Evolutionary conservation across 176 grass and related monocot genomes (phyloP), one percentile per base, ranked within the genome.

Genomic region (Carex pumila): DNA sequence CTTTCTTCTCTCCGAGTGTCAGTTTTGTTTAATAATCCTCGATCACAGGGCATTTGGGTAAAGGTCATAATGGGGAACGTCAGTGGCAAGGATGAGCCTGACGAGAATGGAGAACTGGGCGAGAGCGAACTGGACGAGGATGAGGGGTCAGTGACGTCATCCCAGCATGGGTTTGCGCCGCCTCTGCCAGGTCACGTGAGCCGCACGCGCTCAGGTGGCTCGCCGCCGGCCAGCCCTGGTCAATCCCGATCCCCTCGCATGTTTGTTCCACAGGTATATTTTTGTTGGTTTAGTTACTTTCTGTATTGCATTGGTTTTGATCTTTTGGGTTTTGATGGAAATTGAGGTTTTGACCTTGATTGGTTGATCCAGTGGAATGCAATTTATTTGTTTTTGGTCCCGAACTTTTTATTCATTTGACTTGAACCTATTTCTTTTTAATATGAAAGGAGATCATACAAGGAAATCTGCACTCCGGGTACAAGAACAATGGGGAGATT

Each of bases 221-320:
- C 88, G 83, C 88, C 97, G 22, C 97, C 93, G 4, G 86, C 89
- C 65, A 95, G 87, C 85, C 91, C 93, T 12, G 86, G 88, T 41
- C 93, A 86, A 52, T 92, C 97, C 72, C 91, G 89, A 84, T 99
- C 97, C 9, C 97, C 97, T 72, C 97, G 92, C 83, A 95, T 99
- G 93, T 99, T 99, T 87, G 85, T 94, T 58, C 93, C 97, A 50
- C 97, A 99, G 97, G 97, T 94, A 81, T 85, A 86, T 37, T 69
- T 5, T 88, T 85, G 72, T 85, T 81, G 3, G 22, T 69, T 59
- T 43, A 17, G 11, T 87, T 49, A 14, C 21, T 72, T 55, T 86
- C 79, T 68, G 25, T 17, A 4, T 61, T 63, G 39, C 19, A 47
- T 62, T 67, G 2, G 63, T 30, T 85, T 89, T 39, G 37, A 39